phyloP scores from a whole-genome alignment of 192 early-diverging fungal species.

The Coemansia sp. region DNA sequence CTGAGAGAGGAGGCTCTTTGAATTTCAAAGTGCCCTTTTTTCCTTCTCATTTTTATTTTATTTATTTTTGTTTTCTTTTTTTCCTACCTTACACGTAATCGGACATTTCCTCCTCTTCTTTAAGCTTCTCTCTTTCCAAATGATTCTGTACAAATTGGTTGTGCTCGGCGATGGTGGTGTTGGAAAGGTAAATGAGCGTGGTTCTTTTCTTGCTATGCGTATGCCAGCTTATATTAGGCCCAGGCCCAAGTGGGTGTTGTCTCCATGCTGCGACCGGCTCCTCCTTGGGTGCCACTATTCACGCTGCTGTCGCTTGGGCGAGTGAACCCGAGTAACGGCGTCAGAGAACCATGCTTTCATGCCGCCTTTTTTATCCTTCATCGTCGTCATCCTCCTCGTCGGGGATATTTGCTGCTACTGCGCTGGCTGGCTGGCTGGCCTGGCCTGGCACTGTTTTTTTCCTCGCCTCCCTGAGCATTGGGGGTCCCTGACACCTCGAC shows the following conservation, averaged over 20 bases:
- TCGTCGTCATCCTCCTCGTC: too few relatives aligned
- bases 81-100: slow-evolving; percentile 1
- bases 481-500: background rate
- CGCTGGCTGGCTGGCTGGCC: background rate
- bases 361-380: background rate
- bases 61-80: slow-evolving; percentile 2
- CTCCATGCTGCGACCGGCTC: background rate
- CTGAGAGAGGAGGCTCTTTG: too few relatives aligned
- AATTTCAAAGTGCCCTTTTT: background rate
- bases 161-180: slow-evolving; percentile 93
- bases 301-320: background rate
- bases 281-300: background rate
- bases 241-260: background rate
- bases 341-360: background rate
- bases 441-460: background rate
- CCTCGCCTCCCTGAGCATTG: background rate
- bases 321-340: background rate
- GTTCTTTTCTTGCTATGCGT: slow-evolving; percentile 13
- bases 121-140: slow-evolving; percentile 15
- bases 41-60: slow-evolving; percentile 16
- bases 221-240: background rate
- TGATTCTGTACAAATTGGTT: slow-evolving; percentile 96
- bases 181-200: slow-evolving; percentile 68
- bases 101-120: background rate
- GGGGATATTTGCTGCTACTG: slow-evolving; percentile 13